Conservation (phyloP, 1,139 yeast genomes). For the Kazachstania sp. region DNA sequence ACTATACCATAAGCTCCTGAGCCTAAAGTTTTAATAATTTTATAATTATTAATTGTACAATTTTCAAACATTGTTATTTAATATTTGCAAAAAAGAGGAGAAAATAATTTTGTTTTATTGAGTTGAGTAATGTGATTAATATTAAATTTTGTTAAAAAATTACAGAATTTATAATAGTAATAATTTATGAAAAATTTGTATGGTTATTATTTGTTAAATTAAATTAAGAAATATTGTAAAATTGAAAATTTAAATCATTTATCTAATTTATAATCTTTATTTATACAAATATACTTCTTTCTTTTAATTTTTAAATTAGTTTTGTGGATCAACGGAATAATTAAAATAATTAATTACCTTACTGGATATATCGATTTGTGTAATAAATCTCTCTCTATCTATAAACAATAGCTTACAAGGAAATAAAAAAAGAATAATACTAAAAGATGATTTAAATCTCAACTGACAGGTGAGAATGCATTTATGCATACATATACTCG, state of each 20-base stretch:
- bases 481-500: not conserved
- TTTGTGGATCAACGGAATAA: not conserved
- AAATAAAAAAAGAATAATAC: not conserved
- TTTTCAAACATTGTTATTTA: constrained; percentile 13
- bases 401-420: not conserved
- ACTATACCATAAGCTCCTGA: constrained; percentile 88
- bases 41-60: constrained; percentile 27
- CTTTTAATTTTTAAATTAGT: no score
- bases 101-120: not conserved
- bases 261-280: not conserved
- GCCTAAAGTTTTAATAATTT: constrained; percentile 41
- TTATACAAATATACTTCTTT: not conserved
- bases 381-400: not conserved
- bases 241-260: not conserved
- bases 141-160: not conserved
- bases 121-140: not conserved
- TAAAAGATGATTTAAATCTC: not conserved
- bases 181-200: no score
- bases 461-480: not conserved
- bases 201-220: no score
- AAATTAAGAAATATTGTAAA: no score
- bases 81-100: no score
- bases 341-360: not conserved
- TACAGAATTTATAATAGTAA: no score
- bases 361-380: not conserved